phyloP scores from a whole-genome alignment of 2,329 filamentous ascomycete genomes.

The Fusarium setosum region DNA sequence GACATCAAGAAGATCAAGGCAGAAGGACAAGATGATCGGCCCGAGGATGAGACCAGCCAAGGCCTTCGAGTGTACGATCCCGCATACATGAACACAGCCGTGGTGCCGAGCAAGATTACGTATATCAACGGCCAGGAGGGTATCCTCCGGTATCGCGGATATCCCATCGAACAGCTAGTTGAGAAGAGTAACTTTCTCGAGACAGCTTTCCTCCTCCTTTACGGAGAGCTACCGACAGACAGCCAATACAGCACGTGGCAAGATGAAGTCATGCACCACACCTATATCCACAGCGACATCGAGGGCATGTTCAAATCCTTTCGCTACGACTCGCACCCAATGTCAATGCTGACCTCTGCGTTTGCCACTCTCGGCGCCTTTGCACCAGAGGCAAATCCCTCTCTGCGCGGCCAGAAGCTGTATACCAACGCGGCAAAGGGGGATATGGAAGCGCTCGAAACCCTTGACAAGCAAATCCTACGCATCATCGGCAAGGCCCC shows the following conservation, averaged over 20 bases:
- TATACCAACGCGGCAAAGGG: constrained; percentile 59
- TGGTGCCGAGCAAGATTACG: constrained; percentile 60
- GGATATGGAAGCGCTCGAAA: constrained; percentile 52
- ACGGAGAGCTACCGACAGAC: constrained; percentile 60
- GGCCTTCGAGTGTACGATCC: constrained; percentile 63
- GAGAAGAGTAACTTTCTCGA: constrained; percentile 62
- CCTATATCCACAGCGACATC: constrained; percentile 60
- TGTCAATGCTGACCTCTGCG: constrained; percentile 62
- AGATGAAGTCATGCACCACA: constrained; percentile 63
- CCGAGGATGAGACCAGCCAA: constrained; percentile 59
- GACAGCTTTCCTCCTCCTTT: constrained; percentile 61
- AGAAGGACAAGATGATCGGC: constrained; percentile 46
- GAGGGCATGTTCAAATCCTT: constrained; percentile 63
- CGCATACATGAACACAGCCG: constrained; percentile 65
- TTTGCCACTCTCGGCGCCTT: constrained; percentile 63
- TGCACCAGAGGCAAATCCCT: constrained; percentile 62
- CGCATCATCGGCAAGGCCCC: constrained; percentile 64
- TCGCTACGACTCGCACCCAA: constrained; percentile 63
- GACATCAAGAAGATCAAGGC: constrained; percentile 64
- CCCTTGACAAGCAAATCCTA: constrained; percentile 64
- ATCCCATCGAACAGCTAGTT: constrained; percentile 63
- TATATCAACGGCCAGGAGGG: constrained; percentile 65
- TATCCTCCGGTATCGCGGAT: constrained; percentile 63
- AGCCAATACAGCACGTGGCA: constrained; percentile 56
- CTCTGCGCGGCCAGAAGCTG: constrained; percentile 60